Base-by-base conservation (phyloP, 2,329 filamentous ascomycete genomes). In the Phoma sp. region DNA sequence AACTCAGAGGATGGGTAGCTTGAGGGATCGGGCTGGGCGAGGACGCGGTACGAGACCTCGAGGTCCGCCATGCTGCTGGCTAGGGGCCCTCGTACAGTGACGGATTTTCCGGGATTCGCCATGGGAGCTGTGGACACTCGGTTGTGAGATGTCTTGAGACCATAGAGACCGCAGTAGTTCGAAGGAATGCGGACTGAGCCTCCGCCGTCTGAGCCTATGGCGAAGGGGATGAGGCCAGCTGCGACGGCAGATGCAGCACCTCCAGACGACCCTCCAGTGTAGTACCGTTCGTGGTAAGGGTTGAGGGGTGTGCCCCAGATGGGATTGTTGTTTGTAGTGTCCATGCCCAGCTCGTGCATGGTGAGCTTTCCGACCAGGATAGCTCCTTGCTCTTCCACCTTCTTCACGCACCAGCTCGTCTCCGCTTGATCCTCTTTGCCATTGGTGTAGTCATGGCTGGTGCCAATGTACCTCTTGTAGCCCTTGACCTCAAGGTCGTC, bases 311-410 rank as follows among this genome's bases (percentile, higher is more conserved):
- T 91, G 33, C 90, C 90, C 68, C 85, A 87, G 35, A 80, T 81
- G 5, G 86, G 84, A 67, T 96, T 96, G 72, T 91, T 91, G 60
- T 92, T 92, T n/a, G 84, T 92, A 0, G 89, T 91, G 66, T 95
- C 89, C 64, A 89, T 83, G 1, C 91, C 91, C 35, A 93, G 73
- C 75, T 91, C 91, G 72, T 91, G 90, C 89, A 92, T 95, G 45
- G 83, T 88, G 55, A 87, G 84, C 77, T 91, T 93, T 18, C 88
- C 91, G 51, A 93, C 78, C 46, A 91, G 79, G 22, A 96, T 78
- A 2, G 88, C 91, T 1, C 91, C 91, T 0, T 86, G 87, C 55
- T 90, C 87, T 66, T 89, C 82, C 73, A 91, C 83, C 76, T 86
- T 86, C 70, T 79, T 78, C 4, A 91, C 84, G 53, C 89, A 89